These are phyloP conservation scores for Naganishia liquefaciens DNA, from an alignment of 1,284 basidiomycete species.

Conservation along the genomic window DNA sequence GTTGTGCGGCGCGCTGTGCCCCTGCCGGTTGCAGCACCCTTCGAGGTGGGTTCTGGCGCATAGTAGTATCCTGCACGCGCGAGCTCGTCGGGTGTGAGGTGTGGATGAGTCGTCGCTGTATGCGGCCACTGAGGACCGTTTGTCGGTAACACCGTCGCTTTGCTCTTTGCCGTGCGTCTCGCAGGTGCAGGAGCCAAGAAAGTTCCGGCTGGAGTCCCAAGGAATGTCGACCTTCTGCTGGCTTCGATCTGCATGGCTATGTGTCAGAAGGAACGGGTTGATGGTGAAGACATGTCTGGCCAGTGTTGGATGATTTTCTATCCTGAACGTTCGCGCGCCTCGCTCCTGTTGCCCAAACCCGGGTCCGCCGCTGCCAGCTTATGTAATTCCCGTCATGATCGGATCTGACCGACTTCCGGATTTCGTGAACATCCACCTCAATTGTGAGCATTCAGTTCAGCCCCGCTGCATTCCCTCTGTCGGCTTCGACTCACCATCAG, in stretches of 20 bases:
- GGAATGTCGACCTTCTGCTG: slow-evolving; percentile 9
- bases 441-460: too few species aligned
- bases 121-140: slow-evolving; percentile 44
- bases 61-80: slow-evolving; percentile 82
- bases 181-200: not conserved
- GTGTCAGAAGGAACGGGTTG: not conserved
- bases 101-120: slow-evolving; percentile 42
- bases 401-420: too few species aligned
- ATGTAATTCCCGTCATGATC: too few species aligned
- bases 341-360: too few species aligned
- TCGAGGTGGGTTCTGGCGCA: slow-evolving; percentile 63
- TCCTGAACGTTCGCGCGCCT: too few species aligned
- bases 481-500: not conserved
- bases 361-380: too few species aligned
- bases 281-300: not conserved
- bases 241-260: slow-evolving; percentile 13
- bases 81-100: slow-evolving; percentile 67
- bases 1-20: slow-evolving; percentile 56
- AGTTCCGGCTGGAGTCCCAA: not conserved
- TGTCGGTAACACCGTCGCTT: not conserved
- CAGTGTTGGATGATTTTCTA: slow-evolving; percentile 8
- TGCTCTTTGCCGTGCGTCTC: not conserved
- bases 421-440: too few species aligned
- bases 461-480: too few species aligned
- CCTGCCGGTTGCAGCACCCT: slow-evolving; percentile 21